Evolutionary conservation across 169 alveolate species (phyloP).

Genomic region (Besnoitia besnoiti): DNA sequence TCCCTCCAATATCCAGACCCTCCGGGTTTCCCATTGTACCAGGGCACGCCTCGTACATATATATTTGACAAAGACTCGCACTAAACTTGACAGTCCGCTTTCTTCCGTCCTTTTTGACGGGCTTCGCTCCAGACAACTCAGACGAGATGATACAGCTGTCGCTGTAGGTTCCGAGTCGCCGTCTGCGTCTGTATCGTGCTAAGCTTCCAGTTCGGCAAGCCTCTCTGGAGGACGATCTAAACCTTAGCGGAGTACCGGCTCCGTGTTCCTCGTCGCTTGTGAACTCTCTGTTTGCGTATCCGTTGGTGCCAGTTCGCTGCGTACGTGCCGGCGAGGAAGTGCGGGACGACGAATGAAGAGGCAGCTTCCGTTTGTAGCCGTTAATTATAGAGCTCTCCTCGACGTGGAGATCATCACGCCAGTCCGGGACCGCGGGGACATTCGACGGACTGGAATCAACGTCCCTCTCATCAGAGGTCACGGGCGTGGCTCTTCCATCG

Average conservation of each 20-base stretch:
- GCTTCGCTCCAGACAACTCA: not conserved
- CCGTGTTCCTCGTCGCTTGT: not conserved
- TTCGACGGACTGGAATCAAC: too few relatives aligned
- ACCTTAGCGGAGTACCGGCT: not conserved
- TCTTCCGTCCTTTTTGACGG: not conserved
- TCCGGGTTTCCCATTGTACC: too few relatives aligned
- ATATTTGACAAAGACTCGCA: not conserved
- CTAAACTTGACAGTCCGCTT: conserved; percentile 1
- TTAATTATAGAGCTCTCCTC: too few relatives aligned
- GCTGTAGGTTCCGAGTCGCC: not conserved
- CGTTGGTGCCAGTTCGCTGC: not conserved
- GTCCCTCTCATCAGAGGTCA: too few relatives aligned
- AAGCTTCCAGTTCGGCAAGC: not conserved
- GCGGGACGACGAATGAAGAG: not conserved
- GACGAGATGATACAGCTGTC: not conserved
- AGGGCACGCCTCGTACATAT: conserved; percentile 19
- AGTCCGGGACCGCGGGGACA: too few relatives aligned
- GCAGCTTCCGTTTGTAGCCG: not conserved
- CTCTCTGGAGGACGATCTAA: not conserved
- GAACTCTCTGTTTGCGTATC: not conserved
- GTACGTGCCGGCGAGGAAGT: not conserved
- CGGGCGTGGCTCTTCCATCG: too few relatives aligned
- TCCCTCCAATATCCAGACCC: too few relatives aligned
- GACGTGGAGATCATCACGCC: too few relatives aligned
- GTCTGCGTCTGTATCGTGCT: not conserved